phyloP scores from a whole-genome alignment of 371 early-diverging fungal genomes.

The Rhizopus arrhizus region DNA sequence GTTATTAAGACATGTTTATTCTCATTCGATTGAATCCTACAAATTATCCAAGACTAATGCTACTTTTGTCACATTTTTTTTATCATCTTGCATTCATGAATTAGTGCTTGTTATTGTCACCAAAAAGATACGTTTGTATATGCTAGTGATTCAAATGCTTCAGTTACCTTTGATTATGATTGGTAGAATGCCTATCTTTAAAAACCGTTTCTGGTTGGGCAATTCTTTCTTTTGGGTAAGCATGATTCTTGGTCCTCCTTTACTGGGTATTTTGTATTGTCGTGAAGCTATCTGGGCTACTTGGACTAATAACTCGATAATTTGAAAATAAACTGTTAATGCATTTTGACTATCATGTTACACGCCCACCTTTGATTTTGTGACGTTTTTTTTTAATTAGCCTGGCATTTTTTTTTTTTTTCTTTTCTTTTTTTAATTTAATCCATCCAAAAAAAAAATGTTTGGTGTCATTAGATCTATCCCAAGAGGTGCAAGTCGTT shows the following conservation, averaged over 20 bases:
- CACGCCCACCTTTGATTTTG: too few relatives aligned
- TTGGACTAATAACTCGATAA: background rate
- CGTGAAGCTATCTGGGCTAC: constrained; percentile 51
- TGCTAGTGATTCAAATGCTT: constrained; percentile 88
- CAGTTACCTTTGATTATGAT: constrained; percentile 91
- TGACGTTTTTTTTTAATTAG: background rate
- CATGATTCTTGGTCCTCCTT: constrained; percentile 79
- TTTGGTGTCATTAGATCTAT: constrained; percentile 74
- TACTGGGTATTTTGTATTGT: constrained; percentile 79
- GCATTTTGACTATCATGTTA: background rate
- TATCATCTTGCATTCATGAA: constrained; percentile 90
- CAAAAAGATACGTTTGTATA: constrained; percentile 73
- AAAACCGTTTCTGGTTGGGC: constrained; percentile 65
- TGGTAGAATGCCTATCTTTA: constrained; percentile 61
- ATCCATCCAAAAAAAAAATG: constrained; percentile 37
- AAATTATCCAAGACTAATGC: constrained; percentile 76
- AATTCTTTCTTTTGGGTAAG: constrained; percentile 89
- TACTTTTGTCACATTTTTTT: constrained; percentile 82
- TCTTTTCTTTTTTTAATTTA: constrained; percentile 4
- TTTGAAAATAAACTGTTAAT: background rate
- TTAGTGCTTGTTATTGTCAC: constrained; percentile 82
- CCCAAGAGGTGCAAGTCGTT: constrained; percentile 73
- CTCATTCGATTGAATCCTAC: constrained; percentile 75
- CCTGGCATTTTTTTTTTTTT: constrained; percentile 4
- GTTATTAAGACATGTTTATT: constrained; percentile 91